These are phyloP conservation scores for Udeniomyces megalosporus DNA, from an alignment of 768 basidiomycete genomes.

Conservation along the genomic window DNA sequence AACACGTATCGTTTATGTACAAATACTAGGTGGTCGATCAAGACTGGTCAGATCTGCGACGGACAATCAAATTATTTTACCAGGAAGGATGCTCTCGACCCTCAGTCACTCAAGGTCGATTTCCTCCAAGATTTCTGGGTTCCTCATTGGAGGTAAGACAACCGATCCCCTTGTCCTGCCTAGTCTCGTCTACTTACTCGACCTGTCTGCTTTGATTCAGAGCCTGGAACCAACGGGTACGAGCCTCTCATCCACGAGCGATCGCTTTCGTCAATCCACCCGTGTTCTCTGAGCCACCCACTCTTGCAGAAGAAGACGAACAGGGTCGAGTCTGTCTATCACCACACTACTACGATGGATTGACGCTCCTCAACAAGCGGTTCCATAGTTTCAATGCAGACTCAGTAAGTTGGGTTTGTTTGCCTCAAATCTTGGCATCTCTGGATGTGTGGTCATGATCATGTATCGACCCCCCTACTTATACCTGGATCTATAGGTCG, in stretches of 20 bases:
- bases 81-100: neutral
- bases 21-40: too few relatives aligned
- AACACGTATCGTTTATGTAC: too few relatives aligned
- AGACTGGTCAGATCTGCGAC: conserved; percentile 9
- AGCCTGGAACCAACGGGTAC: neutral
- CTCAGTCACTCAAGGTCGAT: neutral
- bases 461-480: too few relatives aligned
- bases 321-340: conserved; percentile 20
- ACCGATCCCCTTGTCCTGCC: neutral
- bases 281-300: conserved; percentile 23
- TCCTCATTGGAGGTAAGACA: neutral
- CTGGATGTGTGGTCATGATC: too few relatives aligned
- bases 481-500: neutral
- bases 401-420: neutral
- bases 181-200: neutral
- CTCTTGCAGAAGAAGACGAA: conserved; percentile 19
- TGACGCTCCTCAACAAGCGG: neutral
- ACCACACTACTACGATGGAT: conserved; percentile 23
- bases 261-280: conserved; percentile 27
- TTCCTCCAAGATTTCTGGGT: conserved; percentile 6
- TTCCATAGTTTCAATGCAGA: conserved; percentile 5
- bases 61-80: conserved; percentile 24
- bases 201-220: too few relatives aligned
- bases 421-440: neutral
- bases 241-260: conserved; percentile 20